phyloP scores from a whole-genome alignment of 2,329 filamentous ascomycete species.

The Remersonia thermophila region DNA sequence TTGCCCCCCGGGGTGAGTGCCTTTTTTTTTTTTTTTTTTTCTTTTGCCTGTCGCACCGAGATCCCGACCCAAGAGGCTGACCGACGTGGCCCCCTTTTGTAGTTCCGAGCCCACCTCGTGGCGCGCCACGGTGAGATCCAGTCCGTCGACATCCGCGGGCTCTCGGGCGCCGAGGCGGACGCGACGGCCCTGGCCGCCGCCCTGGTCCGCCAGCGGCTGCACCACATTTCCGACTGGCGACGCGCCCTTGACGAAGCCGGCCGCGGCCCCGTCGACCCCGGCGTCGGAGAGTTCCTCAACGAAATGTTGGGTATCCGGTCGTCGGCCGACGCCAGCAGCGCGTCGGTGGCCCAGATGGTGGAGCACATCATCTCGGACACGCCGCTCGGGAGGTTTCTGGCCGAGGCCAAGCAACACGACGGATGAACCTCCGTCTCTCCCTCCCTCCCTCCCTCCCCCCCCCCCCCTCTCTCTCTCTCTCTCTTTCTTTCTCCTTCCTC shows the following conservation, averaged over 20 bases:
- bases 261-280: conserved; percentile 6
- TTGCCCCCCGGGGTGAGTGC: conserved; percentile 23
- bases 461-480: too few relatives aligned
- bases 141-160: conserved; percentile 17
- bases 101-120: conserved; percentile 25
- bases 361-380: background rate
- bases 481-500: too few relatives aligned
- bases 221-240: conserved; percentile 21
- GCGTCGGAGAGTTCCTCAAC: conserved; percentile 21
- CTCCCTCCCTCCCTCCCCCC: too few relatives aligned
- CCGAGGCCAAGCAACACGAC: background rate
- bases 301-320: conserved; percentile 18
- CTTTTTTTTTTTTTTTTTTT: too few relatives aligned
- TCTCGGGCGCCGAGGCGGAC: conserved; percentile 9
- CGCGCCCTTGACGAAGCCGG: conserved; percentile 11
- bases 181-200: conserved; percentile 11
- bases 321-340: background rate
- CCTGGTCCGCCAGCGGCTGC: conserved; percentile 16
- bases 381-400: background rate
- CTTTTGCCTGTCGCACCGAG: too few relatives aligned
- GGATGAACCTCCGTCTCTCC: too few relatives aligned
- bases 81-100: background rate
- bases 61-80: too few relatives aligned
- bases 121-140: conserved; percentile 29
- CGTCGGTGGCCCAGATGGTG: background rate